Base-by-base conservation (phyloP, 257 asterid species). In the Penstemon davidsonii region DNA sequence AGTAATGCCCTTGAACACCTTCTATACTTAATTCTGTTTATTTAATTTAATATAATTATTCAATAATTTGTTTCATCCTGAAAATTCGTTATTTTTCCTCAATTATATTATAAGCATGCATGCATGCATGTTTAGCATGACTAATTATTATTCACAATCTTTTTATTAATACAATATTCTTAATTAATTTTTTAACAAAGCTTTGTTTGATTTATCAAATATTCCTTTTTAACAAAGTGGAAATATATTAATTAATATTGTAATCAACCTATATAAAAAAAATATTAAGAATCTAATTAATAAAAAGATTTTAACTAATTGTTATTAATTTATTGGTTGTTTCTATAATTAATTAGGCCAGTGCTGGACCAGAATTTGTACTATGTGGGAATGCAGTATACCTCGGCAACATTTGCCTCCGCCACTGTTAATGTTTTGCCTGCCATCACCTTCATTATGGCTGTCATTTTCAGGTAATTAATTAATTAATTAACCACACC, bases 331-430 rank as follows among this genome's bases (percentile, higher is more conserved):
- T 25, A 25, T 25, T 25, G 33, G 19, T 5, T 13, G 56, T 73
- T 10, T 18, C 8, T 6, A 19, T n/a, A 61, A 50, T 15, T 59
- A 42, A 52, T 55, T 74, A 92, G 98, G 83, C 97, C 98, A 1
- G 97, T 92, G 79, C 68, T 92, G 70, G 98, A 92, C 71, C 98
- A 92, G 49, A 92, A 90, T 60, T 43, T 92, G 73, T 92, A 90
- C 81, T 86, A 68, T 64, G 78, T 92, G 11, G 98, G 96, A 43
- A 78, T 92, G 85, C 84, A 90, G 75, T 83, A 78, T 46, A 90
- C 98, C 11, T 86, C 95, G 6, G 98, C 98, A 60, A 92, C 97
- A 56, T 92, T 86, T 69, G 95, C 96, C 37, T 85, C 98, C 0
- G 97, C 96, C 12, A 80, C 79, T 0, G 91, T 86, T 10, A 92